A percentile compares a stretch with the other conserved stretches of the same genome.
Evolutionary conservation across 2,329 filamentous ascomycete species (phyloP).

Genomic region (Colletotrichum limetticola): DNA sequence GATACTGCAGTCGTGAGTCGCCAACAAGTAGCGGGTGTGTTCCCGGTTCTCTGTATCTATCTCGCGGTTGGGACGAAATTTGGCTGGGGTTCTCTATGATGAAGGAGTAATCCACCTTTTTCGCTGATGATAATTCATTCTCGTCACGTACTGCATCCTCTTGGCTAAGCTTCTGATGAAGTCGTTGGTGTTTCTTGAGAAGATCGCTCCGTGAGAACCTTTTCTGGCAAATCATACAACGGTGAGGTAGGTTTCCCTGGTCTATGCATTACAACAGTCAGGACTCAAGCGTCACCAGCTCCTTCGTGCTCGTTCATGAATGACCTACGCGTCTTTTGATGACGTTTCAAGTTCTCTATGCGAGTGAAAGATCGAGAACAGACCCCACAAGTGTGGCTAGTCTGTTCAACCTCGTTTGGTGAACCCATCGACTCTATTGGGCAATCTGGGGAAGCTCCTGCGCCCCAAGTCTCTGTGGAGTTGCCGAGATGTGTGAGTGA

Average conservation of each 20-base stretch:
- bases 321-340: slow-evolving; percentile 23
- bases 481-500: neutral
- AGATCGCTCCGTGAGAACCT: slow-evolving; percentile 14
- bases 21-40: too few relatives aligned
- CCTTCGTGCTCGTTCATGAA: neutral
- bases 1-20: too few relatives aligned
- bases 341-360: slow-evolving; percentile 18
- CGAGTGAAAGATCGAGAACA: slow-evolving; percentile 17
- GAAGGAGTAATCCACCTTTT: neutral
- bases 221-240: slow-evolving; percentile 3
- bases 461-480: neutral
- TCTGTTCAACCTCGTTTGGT: neutral
- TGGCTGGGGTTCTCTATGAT: neutral
- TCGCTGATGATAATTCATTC: too few relatives aligned
- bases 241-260: slow-evolving; percentile 2
- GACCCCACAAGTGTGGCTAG: neutral
- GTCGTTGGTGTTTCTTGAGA: slow-evolving; percentile 15
- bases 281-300: too few relatives aligned
- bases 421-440: neutral
- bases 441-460: neutral
- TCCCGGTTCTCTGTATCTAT: too few relatives aligned
- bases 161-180: neutral
- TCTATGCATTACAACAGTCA: neutral
- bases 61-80: neutral
- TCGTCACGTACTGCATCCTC: neutral